These are phyloP conservation scores for Pythium monospermum DNA, from an alignment of 352 stramenopile genomes.

Conservation along the genomic window DNA sequence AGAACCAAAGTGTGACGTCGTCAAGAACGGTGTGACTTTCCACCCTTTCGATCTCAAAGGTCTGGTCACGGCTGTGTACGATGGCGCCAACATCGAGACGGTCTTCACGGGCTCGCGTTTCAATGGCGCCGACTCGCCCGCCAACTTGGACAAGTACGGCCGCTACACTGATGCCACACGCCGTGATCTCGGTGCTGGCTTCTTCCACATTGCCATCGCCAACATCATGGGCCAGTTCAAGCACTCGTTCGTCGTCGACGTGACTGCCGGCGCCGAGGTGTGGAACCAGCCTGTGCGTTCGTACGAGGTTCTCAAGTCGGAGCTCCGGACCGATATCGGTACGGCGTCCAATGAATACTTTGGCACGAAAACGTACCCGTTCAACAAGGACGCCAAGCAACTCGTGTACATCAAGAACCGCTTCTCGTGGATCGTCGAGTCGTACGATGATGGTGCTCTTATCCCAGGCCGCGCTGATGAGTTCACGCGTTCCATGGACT, in stretches of 20 bases:
- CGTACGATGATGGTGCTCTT: constrained; percentile 37
- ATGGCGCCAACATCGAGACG: constrained; percentile 21
- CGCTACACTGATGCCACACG: constrained; percentile 30
- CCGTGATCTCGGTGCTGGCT: constrained; percentile 47
- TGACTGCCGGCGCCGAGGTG: constrained; percentile 27
- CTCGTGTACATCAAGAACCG: constrained; percentile 29
- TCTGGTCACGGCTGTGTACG: constrained; percentile 11
- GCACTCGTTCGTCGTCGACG: constrained; percentile 35
- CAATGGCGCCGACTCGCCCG: constrained; percentile 16
- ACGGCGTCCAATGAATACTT: constrained; percentile 18
- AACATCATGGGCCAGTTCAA: constrained; percentile 47
- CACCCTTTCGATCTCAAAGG: constrained; percentile 19
- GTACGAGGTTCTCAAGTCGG: constrained; percentile 34
- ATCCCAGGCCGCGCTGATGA: constrained; percentile 34
- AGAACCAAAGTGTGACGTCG: constrained; percentile 8
- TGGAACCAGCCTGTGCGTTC: constrained; percentile 60
- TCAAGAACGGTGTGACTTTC: constrained; percentile 35
- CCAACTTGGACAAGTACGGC: constrained; percentile 33
- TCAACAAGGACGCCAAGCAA: constrained; percentile 18
- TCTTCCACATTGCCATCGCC: constrained; percentile 16
- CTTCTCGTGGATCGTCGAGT: constrained; percentile 52
- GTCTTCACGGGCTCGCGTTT: constrained; percentile 42
- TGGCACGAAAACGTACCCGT: constrained; percentile 30
- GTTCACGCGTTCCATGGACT: constrained; percentile 42
- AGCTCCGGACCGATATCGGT: constrained; percentile 24